Evolutionary conservation across 371 early-diverging fungal species (phyloP), one percentile per base, ranked within the genome.

Genomic region (Haplosporangium sp.): DNA sequence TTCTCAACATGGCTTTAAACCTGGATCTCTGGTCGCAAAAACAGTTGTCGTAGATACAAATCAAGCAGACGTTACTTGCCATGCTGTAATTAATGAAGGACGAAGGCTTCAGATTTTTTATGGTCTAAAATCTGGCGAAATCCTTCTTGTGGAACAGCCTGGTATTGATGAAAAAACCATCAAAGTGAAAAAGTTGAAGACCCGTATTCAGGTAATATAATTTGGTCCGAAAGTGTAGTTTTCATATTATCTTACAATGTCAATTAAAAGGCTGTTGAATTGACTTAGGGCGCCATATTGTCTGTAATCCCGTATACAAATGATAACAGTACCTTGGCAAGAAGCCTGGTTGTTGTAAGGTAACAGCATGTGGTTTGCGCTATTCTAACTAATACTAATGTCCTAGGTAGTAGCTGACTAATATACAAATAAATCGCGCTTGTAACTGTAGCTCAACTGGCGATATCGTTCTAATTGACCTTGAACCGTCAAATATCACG

Each of bases 231-330:
- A 10, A 11, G 2, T 8, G 27, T 15, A 1, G 5, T 3, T 6
- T 3, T 17, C 2, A 3, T 27, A 27, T 27, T 27, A 27, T 27
- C 27, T 27, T 27, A 27, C 27, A 27, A 27, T 27, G 27, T 27
- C 27, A 27, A 27, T 27, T 27, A 27, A 27, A 27, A 27, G 27
- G 27, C 27, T 27, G 27, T 47, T 47, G 47, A 15, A 4, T 47
- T 20, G 7, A n/a, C 13, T 20, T 50, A 72, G 73, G 73, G 63
- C 4, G 44, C 62, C 9, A 44, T 50, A 38, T 48, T 63, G 15
- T 45, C 73, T 5, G 11, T 72, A 15, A n/a, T 72, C 50, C 13
- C 19, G 35, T 4, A 47, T 35, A 67, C 73, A 3, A n/a, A 15
- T 17, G 34, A 34, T 20, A 2, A 39, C 2, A 20, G 38, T 17